Percentiles rank a stretch among this genome's conserved stretches.
phyloP scores from a whole-genome alignment of 2,329 filamentous ascomycete species.

The Curvularia lunata region DNA sequence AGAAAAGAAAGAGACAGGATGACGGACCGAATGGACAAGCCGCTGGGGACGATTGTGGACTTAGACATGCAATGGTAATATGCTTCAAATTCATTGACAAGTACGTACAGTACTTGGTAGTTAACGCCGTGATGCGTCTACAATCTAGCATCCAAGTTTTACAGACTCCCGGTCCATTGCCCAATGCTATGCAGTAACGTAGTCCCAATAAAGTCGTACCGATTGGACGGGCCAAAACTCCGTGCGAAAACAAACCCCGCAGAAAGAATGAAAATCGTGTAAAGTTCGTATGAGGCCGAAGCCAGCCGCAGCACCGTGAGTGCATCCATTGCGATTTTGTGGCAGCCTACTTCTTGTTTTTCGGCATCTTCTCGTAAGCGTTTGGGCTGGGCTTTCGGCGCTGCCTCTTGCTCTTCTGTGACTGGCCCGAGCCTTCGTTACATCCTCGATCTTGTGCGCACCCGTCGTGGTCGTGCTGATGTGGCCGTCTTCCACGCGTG shows the following conservation, averaged over 20 bases:
- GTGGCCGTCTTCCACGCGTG: slow-evolving; percentile 33
- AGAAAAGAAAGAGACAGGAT: background rate
- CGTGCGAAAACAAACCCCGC: slow-evolving; percentile 9
- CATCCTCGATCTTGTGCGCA: slow-evolving; percentile 52
- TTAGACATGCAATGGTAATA: slow-evolving; percentile 6
- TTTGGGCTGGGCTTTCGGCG: slow-evolving; percentile 71
- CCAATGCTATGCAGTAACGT: slow-evolving; percentile 25
- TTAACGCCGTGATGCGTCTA: slow-evolving; percentile 29
- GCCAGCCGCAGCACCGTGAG: slow-evolving; percentile 3
- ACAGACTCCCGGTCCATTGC: slow-evolving; percentile 7
- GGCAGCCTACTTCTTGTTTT: slow-evolving; percentile 47
- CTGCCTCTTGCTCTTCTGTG: slow-evolving; percentile 50
- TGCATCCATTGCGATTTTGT: slow-evolving; percentile 4
- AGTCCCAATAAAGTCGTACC: slow-evolving; percentile 8
- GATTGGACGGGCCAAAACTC: slow-evolving; percentile 19
- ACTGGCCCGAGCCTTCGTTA: slow-evolving; percentile 50
- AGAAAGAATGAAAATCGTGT: slow-evolving; percentile 15
- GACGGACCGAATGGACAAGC: background rate
- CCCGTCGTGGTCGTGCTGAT: slow-evolving; percentile 35
- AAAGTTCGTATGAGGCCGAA: slow-evolving; percentile 16
- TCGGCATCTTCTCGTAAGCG: slow-evolving; percentile 79
- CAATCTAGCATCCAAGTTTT: slow-evolving; percentile 25
- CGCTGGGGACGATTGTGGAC: background rate
- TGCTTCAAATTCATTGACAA: slow-evolving; percentile 1
- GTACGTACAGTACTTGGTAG: background rate